phyloP scores from a whole-genome alignment of 352 stramenopile genomes.

The Detonula confervacea region DNA sequence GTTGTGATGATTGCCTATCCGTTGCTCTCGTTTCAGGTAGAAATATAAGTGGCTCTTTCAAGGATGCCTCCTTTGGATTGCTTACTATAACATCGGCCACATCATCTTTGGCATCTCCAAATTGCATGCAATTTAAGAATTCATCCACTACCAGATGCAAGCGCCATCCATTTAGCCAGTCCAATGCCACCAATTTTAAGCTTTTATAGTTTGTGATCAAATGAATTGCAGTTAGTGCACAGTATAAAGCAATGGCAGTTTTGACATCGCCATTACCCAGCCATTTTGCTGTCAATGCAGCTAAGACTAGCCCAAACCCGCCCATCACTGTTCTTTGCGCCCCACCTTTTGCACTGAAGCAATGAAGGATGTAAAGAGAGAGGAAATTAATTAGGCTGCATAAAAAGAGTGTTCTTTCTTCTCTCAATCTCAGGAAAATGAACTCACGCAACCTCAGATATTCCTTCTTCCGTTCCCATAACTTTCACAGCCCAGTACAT shows the following conservation, averaged over 20 bases:
- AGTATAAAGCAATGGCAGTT: constrained; percentile 56
- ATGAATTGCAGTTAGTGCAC: constrained; percentile 66
- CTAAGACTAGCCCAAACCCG: constrained; percentile 70
- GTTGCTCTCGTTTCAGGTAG: constrained; percentile 26
- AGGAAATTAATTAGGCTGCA: neutral
- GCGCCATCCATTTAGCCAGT: constrained; percentile 70
- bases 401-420: too few relatives aligned
- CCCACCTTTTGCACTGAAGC: constrained; percentile 79
- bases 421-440: constrained; percentile 56
- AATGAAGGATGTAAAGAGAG: constrained; percentile 50
- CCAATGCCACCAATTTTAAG: constrained; percentile 76
- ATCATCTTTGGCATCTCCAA: constrained; percentile 1
- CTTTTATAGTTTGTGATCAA: constrained; percentile 71
- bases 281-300: constrained; percentile 67
- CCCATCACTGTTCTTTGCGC: constrained; percentile 77
- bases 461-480: constrained; percentile 55
- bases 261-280: constrained; percentile 41
- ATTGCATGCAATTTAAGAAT: constrained; percentile 48
- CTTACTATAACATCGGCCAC: constrained; percentile 23
- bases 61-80: constrained; percentile 58
- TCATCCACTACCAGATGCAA: constrained; percentile 63
- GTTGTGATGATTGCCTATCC: constrained; percentile 17
- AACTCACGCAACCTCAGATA: constrained; percentile 74
- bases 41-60: constrained; percentile 69
- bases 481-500: constrained; percentile 72